Conservation (phyloP, 202 grass and related monocot species). For the Zizania palustris region DNA sequence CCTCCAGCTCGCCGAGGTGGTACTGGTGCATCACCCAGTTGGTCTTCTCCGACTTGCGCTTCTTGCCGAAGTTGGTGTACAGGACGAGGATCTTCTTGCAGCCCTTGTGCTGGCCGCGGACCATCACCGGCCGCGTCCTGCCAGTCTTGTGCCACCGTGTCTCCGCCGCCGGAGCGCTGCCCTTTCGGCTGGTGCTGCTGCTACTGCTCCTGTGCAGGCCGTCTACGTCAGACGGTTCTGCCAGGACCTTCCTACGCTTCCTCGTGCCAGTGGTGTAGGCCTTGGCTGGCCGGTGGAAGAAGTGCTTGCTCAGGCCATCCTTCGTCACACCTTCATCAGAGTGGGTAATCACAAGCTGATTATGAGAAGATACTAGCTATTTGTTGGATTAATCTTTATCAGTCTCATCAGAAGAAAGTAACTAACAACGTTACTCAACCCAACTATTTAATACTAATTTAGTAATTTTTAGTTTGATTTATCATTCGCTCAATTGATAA, state of each 20-base stretch:
- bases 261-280: slow-evolving; percentile 69
- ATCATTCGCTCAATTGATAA: too few relatives aligned
- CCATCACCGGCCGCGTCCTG: slow-evolving; percentile 66
- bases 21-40: slow-evolving; percentile 98
- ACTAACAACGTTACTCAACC: too few relatives aligned
- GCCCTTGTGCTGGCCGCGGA: slow-evolving; percentile 56
- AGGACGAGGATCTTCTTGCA: slow-evolving; percentile 94
- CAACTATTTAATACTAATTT: too few relatives aligned
- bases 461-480: too few relatives aligned
- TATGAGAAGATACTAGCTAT: too few relatives aligned
- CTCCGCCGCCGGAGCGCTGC: slow-evolving; percentile 34
- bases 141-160: slow-evolving; percentile 90
- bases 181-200: neutral
- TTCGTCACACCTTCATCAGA: slow-evolving; percentile 55
- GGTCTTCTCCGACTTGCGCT: slow-evolving; percentile 75
- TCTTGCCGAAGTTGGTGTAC: slow-evolving; percentile 78
- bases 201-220: neutral
- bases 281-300: slow-evolving; percentile 77
- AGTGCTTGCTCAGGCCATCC: slow-evolving; percentile 69
- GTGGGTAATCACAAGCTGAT: neutral
- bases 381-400: too few relatives aligned
- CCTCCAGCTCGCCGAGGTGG: slow-evolving; percentile 73
- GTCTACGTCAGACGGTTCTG: slow-evolving; percentile 23
- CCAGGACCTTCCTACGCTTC: slow-evolving; percentile 72
- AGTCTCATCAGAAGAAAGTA: too few relatives aligned